Evolutionary conservation across 148 eudicot genomes (phyloP).

Genomic region (Drosera capensis): DNA sequence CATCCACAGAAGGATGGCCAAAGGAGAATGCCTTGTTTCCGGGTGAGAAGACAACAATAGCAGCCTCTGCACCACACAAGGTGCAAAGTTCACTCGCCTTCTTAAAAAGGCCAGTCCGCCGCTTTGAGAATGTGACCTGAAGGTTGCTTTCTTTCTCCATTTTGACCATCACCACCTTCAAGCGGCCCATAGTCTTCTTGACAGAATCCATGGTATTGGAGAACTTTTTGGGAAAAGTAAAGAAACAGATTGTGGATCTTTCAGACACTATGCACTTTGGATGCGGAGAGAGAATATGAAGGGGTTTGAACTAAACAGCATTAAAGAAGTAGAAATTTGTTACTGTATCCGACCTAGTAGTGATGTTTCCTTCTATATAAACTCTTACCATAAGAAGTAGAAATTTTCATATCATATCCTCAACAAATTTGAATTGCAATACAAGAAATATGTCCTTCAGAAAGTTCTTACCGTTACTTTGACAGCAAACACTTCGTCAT

Average conservation of each 20-base stretch:
- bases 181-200: neutral
- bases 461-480: neutral
- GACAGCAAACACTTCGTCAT: neutral
- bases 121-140: neutral
- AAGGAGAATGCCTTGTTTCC: neutral
- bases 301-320: neutral
- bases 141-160: neutral
- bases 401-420: neutral
- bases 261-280: neutral
- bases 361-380: neutral
- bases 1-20: neutral
- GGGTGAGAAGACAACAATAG: slow-evolving; percentile 1
- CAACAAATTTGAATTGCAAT: neutral
- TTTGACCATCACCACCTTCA: neutral
- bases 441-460: neutral
- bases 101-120: neutral
- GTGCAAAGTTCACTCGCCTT: slow-evolving; percentile 1
- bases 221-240: neutral
- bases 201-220: neutral
- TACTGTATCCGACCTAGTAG: neutral
- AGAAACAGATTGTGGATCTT: neutral
- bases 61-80: slow-evolving; percentile 1
- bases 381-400: neutral
- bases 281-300: neutral
- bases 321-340: neutral